Base-by-base conservation (phyloP, 1,139 yeast genomes). In the Magnusiomyces ingens region DNA sequence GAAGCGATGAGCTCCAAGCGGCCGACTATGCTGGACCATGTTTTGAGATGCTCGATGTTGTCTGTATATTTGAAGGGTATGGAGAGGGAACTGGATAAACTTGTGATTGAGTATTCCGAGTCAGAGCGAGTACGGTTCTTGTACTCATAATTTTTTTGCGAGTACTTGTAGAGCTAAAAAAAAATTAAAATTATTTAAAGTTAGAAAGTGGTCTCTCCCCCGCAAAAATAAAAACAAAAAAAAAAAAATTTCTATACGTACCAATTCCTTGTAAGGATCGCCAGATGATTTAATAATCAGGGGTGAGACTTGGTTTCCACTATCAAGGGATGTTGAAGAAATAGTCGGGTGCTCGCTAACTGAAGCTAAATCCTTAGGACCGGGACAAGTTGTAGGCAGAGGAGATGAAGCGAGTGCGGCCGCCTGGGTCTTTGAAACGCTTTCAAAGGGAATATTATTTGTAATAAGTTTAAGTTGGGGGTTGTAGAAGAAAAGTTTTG, bases 401-500 rank as follows among this genome's bases (percentile, higher is more conserved):
- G 45, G 52, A 1, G 49, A 22, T 12, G 15, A 29, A 3, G 54
- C 52, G 12, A 55, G 51, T 4, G 17, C 15, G 15, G 51, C 50
- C 2, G 54, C 54, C 19, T 47, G 49, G 26, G 55, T 47, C 19
- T 52, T 49, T 18, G 54, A 54, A 29, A 59, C 59, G 47, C 53
- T 47, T 46, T 62, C 62, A 54, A 63, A 65, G 11, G 69, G 69
- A 3, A 65, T 45, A 13, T 58, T 59, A 10, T 52, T 52, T 8
- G 66, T 55, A 10, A 62, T 54, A 22, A 59, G 61, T 22, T 54
- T 53, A 32, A 65, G 48, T 12, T 52, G 52, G 12, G 68, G 58
- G 52, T 65, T 65, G 45, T 60, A 58, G 53, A 58, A 66, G 47
- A 59, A 57, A 45, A 66, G 56, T 43, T 63, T 62, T 42, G 68